Conservation (phyloP, 2,329 filamentous ascomycete genomes). For the Ploettnerulaceae sp. region DNA sequence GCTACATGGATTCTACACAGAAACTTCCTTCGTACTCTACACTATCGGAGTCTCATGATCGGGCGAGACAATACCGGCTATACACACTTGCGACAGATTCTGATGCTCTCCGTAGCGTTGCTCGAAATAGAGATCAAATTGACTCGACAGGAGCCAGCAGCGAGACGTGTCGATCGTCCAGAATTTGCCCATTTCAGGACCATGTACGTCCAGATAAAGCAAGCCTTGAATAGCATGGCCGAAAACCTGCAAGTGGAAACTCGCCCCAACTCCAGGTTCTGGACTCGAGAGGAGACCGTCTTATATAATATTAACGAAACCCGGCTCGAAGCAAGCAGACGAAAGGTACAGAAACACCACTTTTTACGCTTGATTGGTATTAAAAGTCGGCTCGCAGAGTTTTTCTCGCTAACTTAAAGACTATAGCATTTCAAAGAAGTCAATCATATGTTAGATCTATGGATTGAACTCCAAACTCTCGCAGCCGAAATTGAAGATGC, state of each 20-base stretch:
- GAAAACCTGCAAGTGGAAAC: no score
- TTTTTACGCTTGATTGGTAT: no score
- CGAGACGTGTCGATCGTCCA: neutral
- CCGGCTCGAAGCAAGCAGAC: no score
- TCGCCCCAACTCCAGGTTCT: no score
- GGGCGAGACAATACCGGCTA: neutral
- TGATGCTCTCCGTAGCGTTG: neutral
- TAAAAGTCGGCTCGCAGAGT: no score
- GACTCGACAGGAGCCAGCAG: neutral
- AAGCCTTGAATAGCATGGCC: no score
- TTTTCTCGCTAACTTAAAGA: neutral
- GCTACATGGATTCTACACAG: neutral
- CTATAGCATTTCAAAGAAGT: neutral
- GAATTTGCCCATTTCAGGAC: neutral
- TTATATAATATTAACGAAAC: no score
- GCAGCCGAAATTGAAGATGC: neutral
- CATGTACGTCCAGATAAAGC: neutral
- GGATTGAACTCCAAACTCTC: neutral
- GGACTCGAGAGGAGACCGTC: no score
- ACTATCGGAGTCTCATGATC: neutral
- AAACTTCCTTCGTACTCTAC: neutral
- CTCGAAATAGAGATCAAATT: neutral
- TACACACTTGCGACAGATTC: neutral
- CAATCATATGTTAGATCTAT: neutral
- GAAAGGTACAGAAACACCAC: no score